Base-by-base conservation (phyloP, 2,329 filamentous ascomycete genomes). In the Xylariaceae sp. region DNA sequence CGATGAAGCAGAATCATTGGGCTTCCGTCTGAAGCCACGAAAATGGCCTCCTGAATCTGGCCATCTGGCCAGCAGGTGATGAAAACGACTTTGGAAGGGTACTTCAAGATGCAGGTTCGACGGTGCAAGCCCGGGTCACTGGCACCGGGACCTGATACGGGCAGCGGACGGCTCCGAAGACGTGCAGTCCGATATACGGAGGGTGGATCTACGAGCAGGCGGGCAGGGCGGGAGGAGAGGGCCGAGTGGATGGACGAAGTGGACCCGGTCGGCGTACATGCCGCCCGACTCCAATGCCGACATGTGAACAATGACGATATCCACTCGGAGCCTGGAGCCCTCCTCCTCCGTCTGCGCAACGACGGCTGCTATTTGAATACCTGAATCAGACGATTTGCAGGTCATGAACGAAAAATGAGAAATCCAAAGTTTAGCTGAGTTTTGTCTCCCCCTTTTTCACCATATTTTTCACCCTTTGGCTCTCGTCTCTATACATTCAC, bases 161-260 rank as follows among this genome's bases (percentile, higher is more conserved):
- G n/a, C 24, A 5, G n/a, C 24, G 24, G 24, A 26, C 24, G 24
- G 5, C 24, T 26, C 24, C 24, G 24, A 33, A 29, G 5, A 7
- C 15, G n/a, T 12, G 27, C 13, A 15, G n/a, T 29, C 27, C 27
- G 27, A 29, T 29, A 29, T 29, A 29, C 13, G 27, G 27, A 15
- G 18, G 27, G 12, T 12, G 7, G 12, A 12, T 22, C 7, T 22
- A 7, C 21, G 21, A 12, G 12, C 12, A 7, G 21, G 21, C 12
- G 21, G 21, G 21, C 7, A 22, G 12, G 21, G 21, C 7, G 21
- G 21, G 21, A 12, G 21, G 21, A 12, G 21, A 12, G 21, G 21
- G 21, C 12, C 5, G 13, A 29, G 8, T 29, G 8, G 6, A 14
- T n/a, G n/a, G 24, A 11, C n/a, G 15, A 11, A 26, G 24, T 26